Evolutionary conservation across 345 rosid genomes (phyloP).

Genomic region (Mangifera indica): DNA sequence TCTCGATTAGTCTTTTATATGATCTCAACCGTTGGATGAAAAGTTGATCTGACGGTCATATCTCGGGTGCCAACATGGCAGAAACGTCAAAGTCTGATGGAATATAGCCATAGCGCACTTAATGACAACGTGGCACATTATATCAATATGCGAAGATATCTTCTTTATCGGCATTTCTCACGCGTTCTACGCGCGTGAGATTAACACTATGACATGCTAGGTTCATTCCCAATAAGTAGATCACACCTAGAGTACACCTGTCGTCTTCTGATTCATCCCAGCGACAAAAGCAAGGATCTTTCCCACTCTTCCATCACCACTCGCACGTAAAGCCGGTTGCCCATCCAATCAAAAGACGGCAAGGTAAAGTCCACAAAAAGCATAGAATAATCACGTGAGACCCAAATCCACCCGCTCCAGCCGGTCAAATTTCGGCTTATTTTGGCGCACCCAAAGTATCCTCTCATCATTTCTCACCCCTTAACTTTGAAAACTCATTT

Average conservation of each 20-base stretch:
- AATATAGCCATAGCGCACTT: constrained; percentile 34
- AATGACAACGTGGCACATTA: constrained; percentile 33
- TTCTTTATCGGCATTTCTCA: neutral
- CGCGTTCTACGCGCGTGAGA: constrained; percentile 11
- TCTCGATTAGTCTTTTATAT: neutral
- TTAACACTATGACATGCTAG: neutral
- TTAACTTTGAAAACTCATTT: too few relatives aligned
- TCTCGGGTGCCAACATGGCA: constrained; percentile 45
- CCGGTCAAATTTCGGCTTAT: constrained; percentile 14
- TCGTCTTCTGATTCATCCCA: neutral
- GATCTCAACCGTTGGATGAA: constrained; percentile 23
- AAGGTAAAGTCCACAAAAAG: neutral
- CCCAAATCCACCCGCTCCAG: constrained; percentile 22
- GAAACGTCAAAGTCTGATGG: constrained; percentile 44
- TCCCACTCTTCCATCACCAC: neutral
- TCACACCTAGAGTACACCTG: constrained; percentile 7
- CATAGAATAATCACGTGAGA: constrained; percentile 17
- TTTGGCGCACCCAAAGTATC: too few relatives aligned
- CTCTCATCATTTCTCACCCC: too few relatives aligned
- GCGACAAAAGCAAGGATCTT: constrained; percentile 1
- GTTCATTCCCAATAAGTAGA: neutral
- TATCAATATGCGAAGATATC: neutral
- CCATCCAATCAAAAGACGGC: neutral
- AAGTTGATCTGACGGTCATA: constrained; percentile 17
- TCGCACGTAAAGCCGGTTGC: constrained; percentile 7